Evolutionary conservation across 78 protist species (phyloP).

Genomic region (Chrysochromulina tobinii): DNA sequence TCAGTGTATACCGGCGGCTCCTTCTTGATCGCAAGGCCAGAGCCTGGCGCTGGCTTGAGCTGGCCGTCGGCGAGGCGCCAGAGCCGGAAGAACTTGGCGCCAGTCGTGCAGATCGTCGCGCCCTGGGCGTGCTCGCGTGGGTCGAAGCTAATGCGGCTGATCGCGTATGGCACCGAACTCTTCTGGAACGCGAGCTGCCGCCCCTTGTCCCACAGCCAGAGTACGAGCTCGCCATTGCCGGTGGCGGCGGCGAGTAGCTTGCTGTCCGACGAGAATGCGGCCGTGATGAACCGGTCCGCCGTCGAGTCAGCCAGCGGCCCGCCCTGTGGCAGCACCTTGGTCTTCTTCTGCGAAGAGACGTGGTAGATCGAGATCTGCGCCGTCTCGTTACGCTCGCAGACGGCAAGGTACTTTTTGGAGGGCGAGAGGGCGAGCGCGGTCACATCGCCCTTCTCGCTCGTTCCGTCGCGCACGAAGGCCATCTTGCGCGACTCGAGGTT

Average conservation of each 20-base stretch:
- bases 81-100: not conserved
- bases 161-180: not conserved
- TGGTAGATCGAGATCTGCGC: not conserved
- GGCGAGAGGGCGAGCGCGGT: slow-evolving; percentile 33
- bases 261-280: too few species aligned
- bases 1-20: slow-evolving; percentile 9
- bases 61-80: not conserved
- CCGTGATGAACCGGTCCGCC: not conserved
- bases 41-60: not conserved
- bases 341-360: not conserved
- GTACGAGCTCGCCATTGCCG: too few species aligned
- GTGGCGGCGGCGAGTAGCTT: too few species aligned
- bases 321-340: not conserved
- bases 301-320: not conserved
- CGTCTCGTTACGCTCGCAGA: not conserved
- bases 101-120: not conserved
- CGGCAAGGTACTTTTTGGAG: not conserved
- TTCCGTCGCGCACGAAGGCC: not conserved
- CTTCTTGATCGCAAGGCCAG: not conserved
- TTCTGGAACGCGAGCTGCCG: not conserved
- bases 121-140: not conserved
- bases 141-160: not conserved
- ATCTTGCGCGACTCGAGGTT: not conserved
- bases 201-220: not conserved
- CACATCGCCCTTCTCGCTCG: not conserved